These are phyloP conservation scores for Trichoderma hamatum DNA, from an alignment of 2,329 filamentous ascomycete genomes.

Conservation along the genomic window DNA sequence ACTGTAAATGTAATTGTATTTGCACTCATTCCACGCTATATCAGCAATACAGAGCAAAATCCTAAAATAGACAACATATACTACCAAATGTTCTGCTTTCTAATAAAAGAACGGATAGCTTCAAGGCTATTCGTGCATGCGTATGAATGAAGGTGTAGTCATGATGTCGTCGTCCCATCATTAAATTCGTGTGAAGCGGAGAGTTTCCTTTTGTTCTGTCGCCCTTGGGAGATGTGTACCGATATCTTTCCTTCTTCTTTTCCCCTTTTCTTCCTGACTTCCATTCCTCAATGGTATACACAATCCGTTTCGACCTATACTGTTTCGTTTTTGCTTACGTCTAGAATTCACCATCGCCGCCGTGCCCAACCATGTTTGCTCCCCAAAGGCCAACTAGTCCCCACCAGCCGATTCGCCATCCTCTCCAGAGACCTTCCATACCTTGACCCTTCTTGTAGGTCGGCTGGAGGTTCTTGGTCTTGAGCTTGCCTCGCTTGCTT, in stretches of 20 bases:
- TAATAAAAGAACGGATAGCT: conserved; percentile 19
- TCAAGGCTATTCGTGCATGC: conserved; percentile 17
- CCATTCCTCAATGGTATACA: conserved; percentile 32
- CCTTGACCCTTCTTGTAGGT: conserved; percentile 65
- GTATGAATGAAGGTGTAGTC: conserved; percentile 31
- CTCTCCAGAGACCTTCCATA: conserved; percentile 68
- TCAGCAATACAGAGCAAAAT: conserved; percentile 11
- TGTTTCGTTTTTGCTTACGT: neutral
- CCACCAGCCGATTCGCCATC: conserved; percentile 80
- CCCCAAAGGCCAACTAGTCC: conserved; percentile 75
- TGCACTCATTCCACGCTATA: conserved; percentile 13
- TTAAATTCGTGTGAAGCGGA: conserved; percentile 44
- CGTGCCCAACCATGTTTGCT: conserved; percentile 64
- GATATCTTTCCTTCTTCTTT: neutral
- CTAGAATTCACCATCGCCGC: conserved; percentile 64
- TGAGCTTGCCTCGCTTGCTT: conserved; percentile 40
- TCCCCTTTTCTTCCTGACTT: conserved; percentile 21
- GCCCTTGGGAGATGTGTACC: conserved; percentile 4
- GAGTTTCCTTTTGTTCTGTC: conserved; percentile 40
- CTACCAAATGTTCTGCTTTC: conserved; percentile 18
- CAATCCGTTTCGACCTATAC: neutral
- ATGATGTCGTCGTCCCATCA: conserved; percentile 43
- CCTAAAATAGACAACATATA: conserved; percentile 18
- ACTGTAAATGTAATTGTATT: neutral
- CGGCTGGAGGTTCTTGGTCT: conserved; percentile 38